Evolutionary conservation across 2,329 filamentous ascomycete genomes (phyloP).

Genomic region (Aspergillus brunneoviolaceus): DNA sequence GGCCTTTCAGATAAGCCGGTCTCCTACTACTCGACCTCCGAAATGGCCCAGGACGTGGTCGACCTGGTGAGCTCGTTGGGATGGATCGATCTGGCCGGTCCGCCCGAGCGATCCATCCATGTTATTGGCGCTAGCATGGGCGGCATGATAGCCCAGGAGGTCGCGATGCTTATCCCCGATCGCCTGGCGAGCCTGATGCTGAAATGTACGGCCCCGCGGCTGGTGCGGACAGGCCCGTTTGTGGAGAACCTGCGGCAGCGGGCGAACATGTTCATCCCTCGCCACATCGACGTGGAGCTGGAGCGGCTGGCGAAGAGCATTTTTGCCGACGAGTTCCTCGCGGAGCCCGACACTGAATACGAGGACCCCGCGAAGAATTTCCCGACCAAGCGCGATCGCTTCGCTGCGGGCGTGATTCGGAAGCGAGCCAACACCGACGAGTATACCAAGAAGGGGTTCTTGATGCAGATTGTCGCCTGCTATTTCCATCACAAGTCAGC

Average conservation of each 20-base stretch:
- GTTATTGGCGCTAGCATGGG: constrained; percentile 79
- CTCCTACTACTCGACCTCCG: constrained; percentile 74
- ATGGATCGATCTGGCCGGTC: constrained; percentile 54
- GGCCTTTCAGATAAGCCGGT: constrained; percentile 76
- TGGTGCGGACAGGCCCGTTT: constrained; percentile 60
- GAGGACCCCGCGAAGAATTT: constrained; percentile 52
- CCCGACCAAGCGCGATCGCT: constrained; percentile 75
- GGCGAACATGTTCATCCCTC: constrained; percentile 64
- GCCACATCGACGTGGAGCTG: constrained; percentile 66
- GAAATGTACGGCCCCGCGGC: constrained; percentile 60
- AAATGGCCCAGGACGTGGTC: constrained; percentile 77
- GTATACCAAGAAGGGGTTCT: constrained; percentile 67
- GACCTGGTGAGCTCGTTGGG: constrained; percentile 69
- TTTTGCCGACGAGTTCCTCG: constrained; percentile 66
- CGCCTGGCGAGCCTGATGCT: constrained; percentile 59
- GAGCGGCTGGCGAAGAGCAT: constrained; percentile 63
- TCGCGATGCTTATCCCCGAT: constrained; percentile 47
- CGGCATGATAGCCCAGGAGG: constrained; percentile 88
- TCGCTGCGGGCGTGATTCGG: constrained; percentile 73
- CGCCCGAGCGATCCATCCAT: constrained; percentile 56
- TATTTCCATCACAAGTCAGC: constrained; percentile 75
- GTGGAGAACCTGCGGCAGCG: constrained; percentile 63
- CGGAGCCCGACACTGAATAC: constrained; percentile 57
- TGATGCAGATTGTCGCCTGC: constrained; percentile 75
- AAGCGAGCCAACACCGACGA: constrained; percentile 63